These are phyloP conservation scores for Nakazawaea laoshanensis DNA, from an alignment of 805 yeast species.

Conservation along the genomic window DNA sequence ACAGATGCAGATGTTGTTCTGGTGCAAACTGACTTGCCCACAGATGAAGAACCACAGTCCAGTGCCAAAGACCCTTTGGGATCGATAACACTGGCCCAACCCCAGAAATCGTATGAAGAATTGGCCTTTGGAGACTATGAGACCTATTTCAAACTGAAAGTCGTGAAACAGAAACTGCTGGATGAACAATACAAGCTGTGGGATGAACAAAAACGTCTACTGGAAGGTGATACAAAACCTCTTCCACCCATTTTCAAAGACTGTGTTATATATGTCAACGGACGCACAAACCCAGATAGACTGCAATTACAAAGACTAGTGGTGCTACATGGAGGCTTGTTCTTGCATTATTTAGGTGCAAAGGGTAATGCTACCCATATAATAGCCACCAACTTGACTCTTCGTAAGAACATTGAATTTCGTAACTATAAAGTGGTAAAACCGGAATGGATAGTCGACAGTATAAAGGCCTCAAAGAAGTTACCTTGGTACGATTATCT, in stretches of 20 bases:
- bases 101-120: slow-evolving; percentile 9
- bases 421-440: slow-evolving; percentile 63
- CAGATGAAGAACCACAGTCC: slow-evolving; percentile 1
- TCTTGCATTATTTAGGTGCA: slow-evolving; percentile 56
- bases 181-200: slow-evolving; percentile 43
- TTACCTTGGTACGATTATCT: slow-evolving; percentile 68
- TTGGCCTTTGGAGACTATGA: slow-evolving; percentile 58
- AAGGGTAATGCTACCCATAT: slow-evolving; percentile 80
- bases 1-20: slow-evolving; percentile 8
- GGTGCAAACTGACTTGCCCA: not conserved
- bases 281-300: slow-evolving; percentile 79
- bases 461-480: slow-evolving; percentile 37
- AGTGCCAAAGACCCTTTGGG: not conserved
- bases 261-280: slow-evolving; percentile 76
- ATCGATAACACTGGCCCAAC: slow-evolving; percentile 6
- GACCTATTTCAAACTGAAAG: slow-evolving; percentile 57
- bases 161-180: slow-evolving; percentile 49
- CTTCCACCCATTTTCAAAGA: slow-evolving; percentile 44
- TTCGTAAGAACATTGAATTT: slow-evolving; percentile 61
- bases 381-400: slow-evolving; percentile 71
- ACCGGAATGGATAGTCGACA: slow-evolving; percentile 76
- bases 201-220: slow-evolving; percentile 29
- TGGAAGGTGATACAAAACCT: slow-evolving; percentile 8
- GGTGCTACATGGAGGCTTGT: slow-evolving; percentile 72
- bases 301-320: slow-evolving; percentile 63